These are phyloP conservation scores for Takashimella koratensis DNA, from an alignment of 1,284 basidiomycete genomes.

Conservation along the genomic window DNA sequence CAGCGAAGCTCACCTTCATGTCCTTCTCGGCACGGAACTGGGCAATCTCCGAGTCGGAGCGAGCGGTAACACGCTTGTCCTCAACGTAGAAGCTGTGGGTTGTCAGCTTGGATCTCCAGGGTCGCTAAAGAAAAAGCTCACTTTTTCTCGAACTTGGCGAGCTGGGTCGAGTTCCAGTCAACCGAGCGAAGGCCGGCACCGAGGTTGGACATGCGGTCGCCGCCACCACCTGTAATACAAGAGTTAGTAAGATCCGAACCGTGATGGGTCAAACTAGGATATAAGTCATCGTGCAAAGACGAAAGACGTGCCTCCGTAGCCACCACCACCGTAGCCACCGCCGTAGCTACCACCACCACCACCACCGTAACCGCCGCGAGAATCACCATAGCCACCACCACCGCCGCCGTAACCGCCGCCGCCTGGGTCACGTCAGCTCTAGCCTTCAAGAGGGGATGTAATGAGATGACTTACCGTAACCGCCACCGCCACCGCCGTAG, in stretches of 20 bases:
- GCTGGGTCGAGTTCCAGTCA: constrained; percentile 71
- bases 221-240: constrained; percentile 44
- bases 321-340: constrained; percentile 52
- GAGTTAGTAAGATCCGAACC: constrained; percentile 11
- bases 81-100: constrained; percentile 88
- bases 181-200: constrained; percentile 78
- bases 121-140: constrained; percentile 55
- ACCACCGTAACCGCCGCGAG: constrained; percentile 50
- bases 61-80: constrained; percentile 75
- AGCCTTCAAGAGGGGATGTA: not conserved
- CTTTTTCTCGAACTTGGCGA: constrained; percentile 72
- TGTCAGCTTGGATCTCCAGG: too few relatives aligned
- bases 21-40: constrained; percentile 81
- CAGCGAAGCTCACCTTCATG: constrained; percentile 65
- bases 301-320: constrained; percentile 53
- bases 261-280: too few relatives aligned
- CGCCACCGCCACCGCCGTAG: constrained; percentile 18
- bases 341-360: constrained; percentile 32
- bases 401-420: constrained; percentile 34
- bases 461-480: constrained; percentile 15
- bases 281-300: constrained; percentile 28
- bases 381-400: constrained; percentile 34
- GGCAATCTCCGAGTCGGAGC: constrained; percentile 79
- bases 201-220: constrained; percentile 78
- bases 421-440: constrained; percentile 27